Percentiles rank a stretch among this genome's conserved stretches.
phyloP scores from a whole-genome alignment of 331 rosid species.

The Dryas integrifolia region DNA sequence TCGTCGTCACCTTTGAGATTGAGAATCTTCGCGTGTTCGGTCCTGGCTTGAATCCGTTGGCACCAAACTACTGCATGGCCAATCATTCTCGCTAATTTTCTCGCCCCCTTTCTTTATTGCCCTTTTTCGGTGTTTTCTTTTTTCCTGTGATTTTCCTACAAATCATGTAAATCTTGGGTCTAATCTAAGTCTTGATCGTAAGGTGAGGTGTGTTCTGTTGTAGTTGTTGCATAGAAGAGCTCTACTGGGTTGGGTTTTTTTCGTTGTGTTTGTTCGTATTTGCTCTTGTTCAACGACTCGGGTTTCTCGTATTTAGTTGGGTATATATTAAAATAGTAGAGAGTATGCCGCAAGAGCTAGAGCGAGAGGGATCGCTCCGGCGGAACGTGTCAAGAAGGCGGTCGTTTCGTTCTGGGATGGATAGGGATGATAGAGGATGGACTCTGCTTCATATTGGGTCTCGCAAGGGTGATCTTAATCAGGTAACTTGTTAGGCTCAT shows the following conservation, averaged over 20 bases:
- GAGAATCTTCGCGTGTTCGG: slow-evolving; percentile 85
- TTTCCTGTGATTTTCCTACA: background rate
- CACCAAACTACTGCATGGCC: slow-evolving; percentile 70
- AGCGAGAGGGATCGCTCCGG: slow-evolving; percentile 26
- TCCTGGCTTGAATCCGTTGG: slow-evolving; percentile 96
- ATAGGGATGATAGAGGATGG: slow-evolving; percentile 85
- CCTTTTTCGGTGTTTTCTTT: background rate
- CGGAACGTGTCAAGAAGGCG: slow-evolving; percentile 61
- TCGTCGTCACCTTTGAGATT: slow-evolving; percentile 30
- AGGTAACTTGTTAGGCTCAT: slow-evolving; percentile 30
- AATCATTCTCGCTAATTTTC: slow-evolving; percentile 77
- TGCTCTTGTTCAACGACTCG: background rate
- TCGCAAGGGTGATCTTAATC: slow-evolving; percentile 69
- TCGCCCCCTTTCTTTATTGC: background rate
- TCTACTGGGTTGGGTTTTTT: background rate
- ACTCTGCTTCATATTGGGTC: slow-evolving; percentile 71
- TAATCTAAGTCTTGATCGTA: background rate
- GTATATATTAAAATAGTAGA: background rate
- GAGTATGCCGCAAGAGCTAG: slow-evolving; percentile 45
- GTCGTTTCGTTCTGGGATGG: slow-evolving; percentile 40
- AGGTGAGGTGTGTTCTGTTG: background rate
- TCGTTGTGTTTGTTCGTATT: background rate
- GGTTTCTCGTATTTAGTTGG: no score
- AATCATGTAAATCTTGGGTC: slow-evolving; percentile 14
- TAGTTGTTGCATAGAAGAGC: background rate